These are phyloP conservation scores for Madurella fahalii DNA, from an alignment of 2,329 filamentous ascomycete genomes.

Conservation along the genomic window DNA sequence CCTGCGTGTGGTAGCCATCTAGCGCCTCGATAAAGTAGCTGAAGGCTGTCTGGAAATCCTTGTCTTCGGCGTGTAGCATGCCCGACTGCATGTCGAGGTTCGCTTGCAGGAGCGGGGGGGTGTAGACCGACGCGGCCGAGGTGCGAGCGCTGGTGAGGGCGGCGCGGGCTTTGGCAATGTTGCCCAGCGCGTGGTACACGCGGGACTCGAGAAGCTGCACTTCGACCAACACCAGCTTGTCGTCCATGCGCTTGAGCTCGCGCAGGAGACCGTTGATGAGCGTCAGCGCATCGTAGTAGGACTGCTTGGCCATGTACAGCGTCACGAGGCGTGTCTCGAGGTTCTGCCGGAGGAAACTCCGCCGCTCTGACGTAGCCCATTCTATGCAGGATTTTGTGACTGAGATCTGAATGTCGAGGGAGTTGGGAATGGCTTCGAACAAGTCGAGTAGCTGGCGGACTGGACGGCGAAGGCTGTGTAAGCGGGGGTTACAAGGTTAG, in stretches of 20 bases:
- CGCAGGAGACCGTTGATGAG: slow-evolving; percentile 95
- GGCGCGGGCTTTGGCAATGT: slow-evolving; percentile 91
- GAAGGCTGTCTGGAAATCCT: slow-evolving; percentile 97
- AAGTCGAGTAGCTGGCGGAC: slow-evolving; percentile 96
- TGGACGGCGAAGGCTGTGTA: slow-evolving; percentile 36
- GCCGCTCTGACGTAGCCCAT: slow-evolving; percentile 92
- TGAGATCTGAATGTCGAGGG: slow-evolving; percentile 86
- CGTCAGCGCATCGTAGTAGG: slow-evolving; percentile 93
- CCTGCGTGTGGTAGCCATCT: slow-evolving; percentile 92
- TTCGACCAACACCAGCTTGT: slow-evolving; percentile 96
- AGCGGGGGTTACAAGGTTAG: background rate
- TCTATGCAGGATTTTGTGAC: slow-evolving; percentile 99
- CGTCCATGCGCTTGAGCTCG: slow-evolving; percentile 95
- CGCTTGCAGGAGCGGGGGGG: slow-evolving; percentile 88
- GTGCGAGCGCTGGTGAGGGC: slow-evolving; percentile 92
- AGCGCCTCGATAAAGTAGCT: slow-evolving; percentile 99
- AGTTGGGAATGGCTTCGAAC: slow-evolving; percentile 89
- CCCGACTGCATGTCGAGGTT: slow-evolving; percentile 99
- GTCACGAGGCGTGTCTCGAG: slow-evolving; percentile 92
- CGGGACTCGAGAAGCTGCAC: slow-evolving; percentile 95
- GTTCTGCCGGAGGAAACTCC: slow-evolving; percentile 95
- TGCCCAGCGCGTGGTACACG: slow-evolving; percentile 95
- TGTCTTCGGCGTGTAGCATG: slow-evolving; percentile 97
- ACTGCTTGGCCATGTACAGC: slow-evolving; percentile 95
- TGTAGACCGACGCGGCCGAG: slow-evolving; percentile 94